phyloP scores from a whole-genome alignment of 2,329 filamentous ascomycete species.

The Beauveria pseudobassiana region DNA sequence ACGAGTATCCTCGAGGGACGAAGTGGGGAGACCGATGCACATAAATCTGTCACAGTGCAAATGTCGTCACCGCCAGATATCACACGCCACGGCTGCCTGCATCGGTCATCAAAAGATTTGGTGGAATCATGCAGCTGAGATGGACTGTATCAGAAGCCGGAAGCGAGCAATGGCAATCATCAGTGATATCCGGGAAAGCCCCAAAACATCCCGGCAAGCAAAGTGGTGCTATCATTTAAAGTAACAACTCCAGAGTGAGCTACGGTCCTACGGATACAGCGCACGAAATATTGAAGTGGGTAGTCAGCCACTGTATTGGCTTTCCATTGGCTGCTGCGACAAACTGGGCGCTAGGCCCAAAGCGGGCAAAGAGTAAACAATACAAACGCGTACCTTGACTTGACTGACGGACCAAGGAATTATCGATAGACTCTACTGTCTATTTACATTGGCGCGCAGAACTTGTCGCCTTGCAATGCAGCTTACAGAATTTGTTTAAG shows the following conservation, averaged over 20 bases:
- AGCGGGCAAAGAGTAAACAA: conserved; percentile 36
- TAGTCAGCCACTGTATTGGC: neutral
- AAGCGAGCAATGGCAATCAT: neutral
- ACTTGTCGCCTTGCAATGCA: neutral
- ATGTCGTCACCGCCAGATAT: neutral
- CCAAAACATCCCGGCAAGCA: neutral
- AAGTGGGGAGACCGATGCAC: conserved; percentile 1
- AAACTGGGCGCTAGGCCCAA: conserved; percentile 24
- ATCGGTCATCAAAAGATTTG: neutral
- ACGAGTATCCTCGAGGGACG: neutral
- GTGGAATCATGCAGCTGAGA: neutral
- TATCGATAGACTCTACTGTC: neutral
- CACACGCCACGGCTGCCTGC: neutral
- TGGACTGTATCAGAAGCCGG: neutral
- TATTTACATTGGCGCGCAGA: neutral
- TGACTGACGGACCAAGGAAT: conserved; percentile 4
- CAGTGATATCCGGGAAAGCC: neutral
- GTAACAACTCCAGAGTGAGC: neutral
- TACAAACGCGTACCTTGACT: conserved; percentile 20
- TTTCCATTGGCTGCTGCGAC: neutral
- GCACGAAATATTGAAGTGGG: neutral
- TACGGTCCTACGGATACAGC: neutral
- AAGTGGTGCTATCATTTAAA: neutral
- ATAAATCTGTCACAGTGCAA: neutral
- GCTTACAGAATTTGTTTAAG: conserved; percentile 4